Conservation (phyloP, 1,284 basidiomycete genomes). For the Cronartium ribicola region DNA sequence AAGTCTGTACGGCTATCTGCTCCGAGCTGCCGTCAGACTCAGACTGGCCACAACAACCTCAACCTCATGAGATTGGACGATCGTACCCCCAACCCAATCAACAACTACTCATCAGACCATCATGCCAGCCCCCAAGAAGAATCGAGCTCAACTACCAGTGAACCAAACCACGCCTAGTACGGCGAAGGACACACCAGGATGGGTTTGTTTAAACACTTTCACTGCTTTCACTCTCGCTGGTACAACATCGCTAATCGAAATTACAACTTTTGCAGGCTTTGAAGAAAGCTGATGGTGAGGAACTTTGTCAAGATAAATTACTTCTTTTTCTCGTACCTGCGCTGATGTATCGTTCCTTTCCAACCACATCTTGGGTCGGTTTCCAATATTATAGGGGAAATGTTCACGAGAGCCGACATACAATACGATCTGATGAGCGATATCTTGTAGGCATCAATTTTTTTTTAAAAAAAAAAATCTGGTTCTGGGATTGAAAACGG, state of each 20-base stretch:
- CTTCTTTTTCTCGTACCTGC: too few relatives aligned
- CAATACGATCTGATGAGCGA: conserved; percentile 42
- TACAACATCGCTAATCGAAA: neutral
- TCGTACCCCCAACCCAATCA: too few relatives aligned
- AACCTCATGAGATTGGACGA: too few relatives aligned
- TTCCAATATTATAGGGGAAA: conserved; percentile 23
- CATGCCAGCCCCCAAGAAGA: conserved; percentile 41
- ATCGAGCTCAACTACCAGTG: conserved; percentile 11
- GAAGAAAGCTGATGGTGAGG: conserved; percentile 40
- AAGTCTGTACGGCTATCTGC: too few relatives aligned
- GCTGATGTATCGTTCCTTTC: too few relatives aligned
- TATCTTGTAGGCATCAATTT: conserved; percentile 38
- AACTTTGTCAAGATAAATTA: neutral
- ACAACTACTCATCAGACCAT: neutral
- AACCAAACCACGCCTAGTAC: conserved; percentile 15
- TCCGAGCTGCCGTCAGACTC: too few relatives aligned
- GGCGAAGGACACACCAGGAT: conserved; percentile 32
- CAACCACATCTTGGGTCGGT: neutral
- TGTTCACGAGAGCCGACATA: conserved; percentile 41
- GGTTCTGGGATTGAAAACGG: too few relatives aligned
- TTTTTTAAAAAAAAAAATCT: neutral
- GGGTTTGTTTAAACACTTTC: neutral
- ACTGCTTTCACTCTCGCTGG: neutral
- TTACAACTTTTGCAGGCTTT: conserved; percentile 19
- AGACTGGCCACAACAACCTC: neutral